These are phyloP conservation scores for Hemisphaericaspora xylanilytica DNA, from an alignment of 1,139 yeast genomes.

Conservation along the genomic window DNA sequence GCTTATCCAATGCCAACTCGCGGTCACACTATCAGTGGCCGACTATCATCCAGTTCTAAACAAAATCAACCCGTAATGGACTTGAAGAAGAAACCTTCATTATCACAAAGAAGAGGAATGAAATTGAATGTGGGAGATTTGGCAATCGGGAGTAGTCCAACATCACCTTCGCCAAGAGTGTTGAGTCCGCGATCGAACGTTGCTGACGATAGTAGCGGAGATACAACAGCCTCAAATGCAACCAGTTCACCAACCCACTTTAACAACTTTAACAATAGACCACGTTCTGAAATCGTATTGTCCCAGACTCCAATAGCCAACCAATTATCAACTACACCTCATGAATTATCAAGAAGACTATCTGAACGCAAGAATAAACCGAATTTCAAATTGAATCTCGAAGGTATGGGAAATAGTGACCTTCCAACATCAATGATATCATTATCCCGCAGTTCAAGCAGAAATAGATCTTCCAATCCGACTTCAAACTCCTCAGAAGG, in stretches of 20 bases:
- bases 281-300: neutral
- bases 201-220: slow-evolving; percentile 7
- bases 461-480: slow-evolving; percentile 9
- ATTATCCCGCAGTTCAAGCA: slow-evolving; percentile 9
- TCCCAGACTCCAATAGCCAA: slow-evolving; percentile 8
- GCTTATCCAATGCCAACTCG: slow-evolving; percentile 3
- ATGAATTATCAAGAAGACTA: slow-evolving; percentile 33
- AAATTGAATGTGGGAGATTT: slow-evolving; percentile 42
- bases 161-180: slow-evolving; percentile 12
- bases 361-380: slow-evolving; percentile 41
- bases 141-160: slow-evolving; percentile 10
- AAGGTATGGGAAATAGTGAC: slow-evolving; percentile 11
- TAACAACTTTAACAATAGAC: neutral
- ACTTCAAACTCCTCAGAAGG: slow-evolving; percentile 9
- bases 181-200: slow-evolving; percentile 17
- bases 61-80: slow-evolving; percentile 14
- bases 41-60: slow-evolving; percentile 1
- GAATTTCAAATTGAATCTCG: slow-evolving; percentile 37
- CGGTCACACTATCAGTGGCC: slow-evolving; percentile 3
- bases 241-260: neutral
- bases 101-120: slow-evolving; percentile 62
- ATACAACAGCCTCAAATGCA: neutral
- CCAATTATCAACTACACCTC: slow-evolving; percentile 25
- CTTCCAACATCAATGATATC: slow-evolving; percentile 4
- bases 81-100: slow-evolving; percentile 41